These are phyloP conservation scores for Penicillium palitans DNA, from an alignment of 2,329 filamentous ascomycete species.

Conservation along the genomic window DNA sequence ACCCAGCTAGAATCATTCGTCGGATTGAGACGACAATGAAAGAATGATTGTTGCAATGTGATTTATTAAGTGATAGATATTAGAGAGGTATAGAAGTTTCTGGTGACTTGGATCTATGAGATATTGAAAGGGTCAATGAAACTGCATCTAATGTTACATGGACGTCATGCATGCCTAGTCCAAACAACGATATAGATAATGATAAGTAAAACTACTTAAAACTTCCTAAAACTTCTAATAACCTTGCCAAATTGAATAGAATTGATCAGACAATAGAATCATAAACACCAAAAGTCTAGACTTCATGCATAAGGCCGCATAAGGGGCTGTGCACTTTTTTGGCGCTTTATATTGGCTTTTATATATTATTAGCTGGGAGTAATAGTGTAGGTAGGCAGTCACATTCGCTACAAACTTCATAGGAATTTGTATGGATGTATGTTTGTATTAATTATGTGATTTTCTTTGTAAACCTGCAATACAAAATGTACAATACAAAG, in stretches of 20 bases:
- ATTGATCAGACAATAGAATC: not conserved
- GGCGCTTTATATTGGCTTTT: not conserved
- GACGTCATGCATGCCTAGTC: slow-evolving; percentile 13
- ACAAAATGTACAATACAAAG: not conserved
- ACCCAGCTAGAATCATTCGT: slow-evolving; percentile 42
- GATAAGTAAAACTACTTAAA: not conserved
- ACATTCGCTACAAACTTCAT: not conserved
- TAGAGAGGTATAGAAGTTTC: not conserved
- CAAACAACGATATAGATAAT: slow-evolving; percentile 8
- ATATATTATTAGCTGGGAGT: not conserved
- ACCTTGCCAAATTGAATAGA: too few relatives aligned
- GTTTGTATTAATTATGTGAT: not conserved
- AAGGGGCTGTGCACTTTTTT: slow-evolving; percentile 5
- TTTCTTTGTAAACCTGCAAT: not conserved
- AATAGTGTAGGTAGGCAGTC: not conserved
- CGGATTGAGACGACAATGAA: slow-evolving; percentile 42
- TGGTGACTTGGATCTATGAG: not conserved
- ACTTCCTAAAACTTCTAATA: not conserved
- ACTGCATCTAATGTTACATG: slow-evolving; percentile 7
- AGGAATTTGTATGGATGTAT: not conserved
- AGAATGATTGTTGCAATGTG: slow-evolving; percentile 4
- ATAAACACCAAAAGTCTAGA: not conserved
- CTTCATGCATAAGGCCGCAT: slow-evolving; percentile 1
- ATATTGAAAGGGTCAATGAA: not conserved
- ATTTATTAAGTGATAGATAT: not conserved